Base-by-base conservation (phyloP, 305 asterid species). In the Solanum hybrid region DNA sequence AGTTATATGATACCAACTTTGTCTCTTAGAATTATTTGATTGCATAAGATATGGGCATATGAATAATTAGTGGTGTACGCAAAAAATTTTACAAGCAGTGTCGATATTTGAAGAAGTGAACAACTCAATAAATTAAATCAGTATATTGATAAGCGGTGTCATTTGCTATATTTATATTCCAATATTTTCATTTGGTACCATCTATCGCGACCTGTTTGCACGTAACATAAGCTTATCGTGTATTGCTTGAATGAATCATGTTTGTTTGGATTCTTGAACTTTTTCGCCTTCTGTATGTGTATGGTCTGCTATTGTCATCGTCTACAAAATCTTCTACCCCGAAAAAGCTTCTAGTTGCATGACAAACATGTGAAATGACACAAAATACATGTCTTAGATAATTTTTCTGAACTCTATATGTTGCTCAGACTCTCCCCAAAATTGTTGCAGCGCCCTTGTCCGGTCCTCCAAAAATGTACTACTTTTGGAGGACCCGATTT, bases 271-370 rank as follows among this genome's bases (percentile, higher is more conserved):
- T 40, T 40, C 46, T 40, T 40, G 46, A 11, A 40, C 46, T 40
- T 40, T 11, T 40, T 40, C 46, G 14, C 46, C 46, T 40, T 40
- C 46, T 40, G 46, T 24, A 96, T 16, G 96, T 94, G 94, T 97
- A 97, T 24, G 98, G 98, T 64, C 98, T 91, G 94, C 98, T 96
- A 74, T 96, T 96, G 75, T 96, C 42, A 39, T 39, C 42, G 42
- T 39, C 42, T 39, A 39, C 42, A 10, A 39, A 39, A 39, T 0
- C 42, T 39, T 39, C 42, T 39, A 39, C 42, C 42, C 42, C 42
- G 42, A 39, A 39, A 39, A 39, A 39, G 42, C 42, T 39, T 39
- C 42, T 39, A 37, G 42, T 37, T 37, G 42, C 42, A 39, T 39
- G 0, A 39, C 42, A 39, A 39, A 39, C 42, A 39, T 39, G 42